phyloP scores from a whole-genome alignment of 257 asterid species.

The Nicotiana benthamiana region DNA sequence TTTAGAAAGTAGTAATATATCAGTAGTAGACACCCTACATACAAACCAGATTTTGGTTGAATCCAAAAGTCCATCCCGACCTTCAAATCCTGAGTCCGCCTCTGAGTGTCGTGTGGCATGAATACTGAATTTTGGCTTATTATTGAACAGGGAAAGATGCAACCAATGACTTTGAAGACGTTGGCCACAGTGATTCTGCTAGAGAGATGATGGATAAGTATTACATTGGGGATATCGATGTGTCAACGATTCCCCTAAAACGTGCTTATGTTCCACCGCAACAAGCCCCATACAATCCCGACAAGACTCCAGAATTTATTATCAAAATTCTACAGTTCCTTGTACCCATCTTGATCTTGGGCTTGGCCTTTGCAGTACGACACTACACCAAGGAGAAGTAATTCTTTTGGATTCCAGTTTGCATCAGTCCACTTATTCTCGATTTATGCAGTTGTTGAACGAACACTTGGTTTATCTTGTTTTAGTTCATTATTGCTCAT shows the following conservation, averaged over 20 bases:
- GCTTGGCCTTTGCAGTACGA: conserved; percentile 64
- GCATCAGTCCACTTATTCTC: conserved; percentile 5
- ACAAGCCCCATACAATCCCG: conserved; percentile 32
- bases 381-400: conserved; percentile 71
- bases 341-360: conserved; percentile 70
- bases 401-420: neutral
- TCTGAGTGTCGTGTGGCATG: neutral
- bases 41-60: too few species aligned
- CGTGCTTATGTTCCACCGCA: conserved; percentile 40
- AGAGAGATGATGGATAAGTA: conserved; percentile 55
- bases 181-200: conserved; percentile 77
- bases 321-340: conserved; percentile 70
- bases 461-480: neutral
- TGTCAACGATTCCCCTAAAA: conserved; percentile 50
- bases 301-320: conserved; percentile 50
- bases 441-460: conserved; percentile 18
- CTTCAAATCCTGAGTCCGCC: too few species aligned
- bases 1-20: too few species aligned
- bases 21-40: too few species aligned
- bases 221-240: conserved; percentile 62
- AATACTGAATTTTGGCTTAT: neutral
- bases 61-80: too few species aligned
- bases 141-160: conserved; percentile 70
- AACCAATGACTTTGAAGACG: conserved; percentile 70
- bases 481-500: conserved; percentile 9